A percentile compares a stretch with the other conserved stretches of the same genome.
phyloP scores from a whole-genome alignment of 2,329 filamentous ascomycete genomes.

The Colletotrichum camelliae region DNA sequence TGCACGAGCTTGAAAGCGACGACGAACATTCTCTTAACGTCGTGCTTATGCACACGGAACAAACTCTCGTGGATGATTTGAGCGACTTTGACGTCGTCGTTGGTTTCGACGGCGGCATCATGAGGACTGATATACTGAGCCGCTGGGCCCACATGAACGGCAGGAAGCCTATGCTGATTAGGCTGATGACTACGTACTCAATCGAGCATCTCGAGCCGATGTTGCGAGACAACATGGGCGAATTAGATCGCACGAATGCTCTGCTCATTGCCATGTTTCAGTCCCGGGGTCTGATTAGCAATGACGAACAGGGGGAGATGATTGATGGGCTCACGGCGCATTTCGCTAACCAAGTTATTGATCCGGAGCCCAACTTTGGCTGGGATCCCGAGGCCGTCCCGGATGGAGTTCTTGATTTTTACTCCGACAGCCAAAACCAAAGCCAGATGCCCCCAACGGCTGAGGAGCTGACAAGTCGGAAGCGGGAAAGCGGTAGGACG shows the following conservation, averaged over 20 bases:
- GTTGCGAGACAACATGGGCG: conserved; percentile 42
- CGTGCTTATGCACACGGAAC: conserved; percentile 46
- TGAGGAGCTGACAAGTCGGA: conserved; percentile 9
- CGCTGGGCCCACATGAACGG: conserved; percentile 15
- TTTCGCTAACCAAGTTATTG: conserved; percentile 53
- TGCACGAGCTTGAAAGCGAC: conserved; percentile 35
- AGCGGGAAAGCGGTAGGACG: conserved; percentile 17
- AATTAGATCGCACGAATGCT: conserved; percentile 53
- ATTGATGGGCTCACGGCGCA: conserved; percentile 48
- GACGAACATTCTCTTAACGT: conserved; percentile 40
- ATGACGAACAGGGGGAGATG: conserved; percentile 29
- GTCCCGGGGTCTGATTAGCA: conserved; percentile 29
- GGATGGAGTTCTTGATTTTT: conserved; percentile 54
- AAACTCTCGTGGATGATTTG: conserved; percentile 39
- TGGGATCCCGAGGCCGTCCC: conserved; percentile 56
- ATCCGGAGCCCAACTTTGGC: conserved; percentile 39
- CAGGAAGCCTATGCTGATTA: conserved; percentile 50
- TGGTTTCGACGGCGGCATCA: conserved; percentile 58
- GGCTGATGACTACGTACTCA: conserved; percentile 55
- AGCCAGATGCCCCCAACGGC: conserved; percentile 1
- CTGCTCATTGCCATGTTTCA: conserved; percentile 38
- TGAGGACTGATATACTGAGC: conserved; percentile 33
- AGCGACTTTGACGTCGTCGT: conserved; percentile 55
- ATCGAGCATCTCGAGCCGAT: conserved; percentile 61
- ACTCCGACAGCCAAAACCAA: conserved; percentile 39